Base-by-base conservation (phyloP, 768 basidiomycete genomes). In the Crucibulum laeve region DNA sequence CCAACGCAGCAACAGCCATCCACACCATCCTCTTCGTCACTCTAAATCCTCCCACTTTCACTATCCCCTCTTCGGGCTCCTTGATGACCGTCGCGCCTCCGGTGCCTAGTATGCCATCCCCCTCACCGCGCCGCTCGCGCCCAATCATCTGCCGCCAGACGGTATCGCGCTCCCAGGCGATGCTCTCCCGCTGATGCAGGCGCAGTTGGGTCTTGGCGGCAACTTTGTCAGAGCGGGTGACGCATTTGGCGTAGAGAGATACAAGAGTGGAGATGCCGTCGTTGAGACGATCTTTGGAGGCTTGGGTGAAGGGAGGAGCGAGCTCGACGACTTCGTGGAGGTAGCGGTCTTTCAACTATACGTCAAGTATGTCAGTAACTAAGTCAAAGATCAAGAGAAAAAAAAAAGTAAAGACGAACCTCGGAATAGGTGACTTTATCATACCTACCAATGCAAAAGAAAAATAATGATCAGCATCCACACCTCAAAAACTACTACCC, bases 121-220 rank as follows among this genome's bases (percentile, higher is more conserved):
- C 58, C 25, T 81, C 79, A 14, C 90, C 87, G 3, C 80, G 74
- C 22, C 90, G 77, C 53, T 90, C 87, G 30, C 80, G 77, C 2
- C 82, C 84, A 46, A 96, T 87, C 92, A 96, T 94, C 62, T 91
- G 86, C 19, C 91, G 76, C 96, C 96, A 99, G 10, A 98, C 86
- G 1, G 96, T 99, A 57, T 98, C 93, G 24, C 96, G 80, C 57
- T 98, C 95, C 83, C 94, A 95, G 3, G 95, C 94, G 49, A 95
- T 87, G 58, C 91, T 87, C 63, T 97, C 93, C 15, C 91, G 82
- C 44, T 94, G 84, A 59, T 94, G 82, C 13, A 91, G 73, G 49
- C 82, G 81, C 35, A 99, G 77, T 58, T 95, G 89, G 51, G 88
- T 82, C 33, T 80, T 75, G 0, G 94, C 94, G 14, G 76, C 58